Percentiles rank a stretch among this genome's conserved stretches.
These are phyloP conservation scores for Fusarium armeniacum DNA, from an alignment of 2,329 filamentous ascomycete genomes.

Conservation along the genomic window DNA sequence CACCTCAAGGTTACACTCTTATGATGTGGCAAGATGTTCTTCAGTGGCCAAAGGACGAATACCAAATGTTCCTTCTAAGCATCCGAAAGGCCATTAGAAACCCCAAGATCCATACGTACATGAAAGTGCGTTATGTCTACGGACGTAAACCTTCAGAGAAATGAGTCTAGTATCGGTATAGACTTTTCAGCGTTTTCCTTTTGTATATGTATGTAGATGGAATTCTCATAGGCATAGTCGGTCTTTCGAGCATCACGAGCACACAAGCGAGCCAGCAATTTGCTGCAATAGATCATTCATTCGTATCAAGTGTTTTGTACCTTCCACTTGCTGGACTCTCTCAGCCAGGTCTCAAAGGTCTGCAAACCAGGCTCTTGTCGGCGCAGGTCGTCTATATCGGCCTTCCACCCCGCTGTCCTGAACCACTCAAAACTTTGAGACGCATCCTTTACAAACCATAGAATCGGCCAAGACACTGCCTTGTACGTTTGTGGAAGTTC, in stretches of 20 bases:
- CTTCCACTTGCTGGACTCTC: conserved; percentile 42
- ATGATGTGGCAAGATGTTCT: conserved; percentile 26
- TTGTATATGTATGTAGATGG: accelerated
- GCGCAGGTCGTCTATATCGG: conserved; percentile 14
- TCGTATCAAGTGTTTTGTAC: accelerated
- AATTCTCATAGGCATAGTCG: background rate
- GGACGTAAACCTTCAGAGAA: conserved; percentile 14
- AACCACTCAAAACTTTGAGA: conserved; percentile 40
- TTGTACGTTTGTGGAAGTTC: conserved; percentile 21
- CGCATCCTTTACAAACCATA: conserved; percentile 33
- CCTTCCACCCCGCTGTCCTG: conserved; percentile 27
- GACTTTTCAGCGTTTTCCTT: background rate
- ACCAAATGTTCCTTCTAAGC: conserved; percentile 23
- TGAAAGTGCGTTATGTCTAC: conserved; percentile 31
- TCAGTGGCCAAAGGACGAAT: conserved; percentile 31
- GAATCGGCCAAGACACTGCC: conserved; percentile 7
- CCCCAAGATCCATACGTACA: conserved; percentile 30
- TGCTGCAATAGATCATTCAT: background rate
- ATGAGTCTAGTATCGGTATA: background rate
- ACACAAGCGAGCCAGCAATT: background rate
- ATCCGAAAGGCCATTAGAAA: conserved; percentile 26
- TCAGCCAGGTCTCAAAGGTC: conserved; percentile 41
- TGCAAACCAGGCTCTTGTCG: conserved; percentile 9
- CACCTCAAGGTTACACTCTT: background rate
- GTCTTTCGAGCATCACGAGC: background rate